A percentile compares a stretch with the other conserved stretches of the same genome.
These are phyloP conservation scores for Coemansia erecta DNA, from an alignment of 192 early-diverging fungal species.

Conservation along the genomic window DNA sequence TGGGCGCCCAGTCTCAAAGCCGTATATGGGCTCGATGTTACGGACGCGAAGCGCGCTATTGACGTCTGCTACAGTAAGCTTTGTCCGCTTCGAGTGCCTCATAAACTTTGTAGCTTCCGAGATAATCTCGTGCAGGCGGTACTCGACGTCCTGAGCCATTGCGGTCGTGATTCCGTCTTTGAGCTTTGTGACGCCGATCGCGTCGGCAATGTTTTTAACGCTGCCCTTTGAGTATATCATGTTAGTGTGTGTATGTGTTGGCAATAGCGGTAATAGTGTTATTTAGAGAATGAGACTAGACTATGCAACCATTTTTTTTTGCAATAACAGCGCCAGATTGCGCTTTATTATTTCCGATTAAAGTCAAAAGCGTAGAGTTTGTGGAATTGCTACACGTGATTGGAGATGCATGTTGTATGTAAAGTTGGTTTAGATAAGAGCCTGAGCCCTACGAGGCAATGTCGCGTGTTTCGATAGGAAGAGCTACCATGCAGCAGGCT, in stretches of 20 bases:
- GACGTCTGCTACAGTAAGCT: constrained; percentile 80
- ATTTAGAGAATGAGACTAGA: too few species aligned
- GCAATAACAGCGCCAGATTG: neutral
- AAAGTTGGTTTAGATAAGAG: neutral
- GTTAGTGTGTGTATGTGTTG: neutral
- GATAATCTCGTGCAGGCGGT: constrained; percentile 89
- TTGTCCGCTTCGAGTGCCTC: constrained; percentile 86
- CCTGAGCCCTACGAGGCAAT: constrained; percentile 11
- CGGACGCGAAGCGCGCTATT: constrained; percentile 86
- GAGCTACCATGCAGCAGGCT: constrained; percentile 60
- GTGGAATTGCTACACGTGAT: constrained; percentile 1
- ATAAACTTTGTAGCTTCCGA: constrained; percentile 96
- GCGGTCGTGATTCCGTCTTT: constrained; percentile 84
- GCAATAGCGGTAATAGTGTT: too few species aligned
- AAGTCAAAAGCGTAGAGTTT: neutral
- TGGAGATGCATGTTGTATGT: neutral
- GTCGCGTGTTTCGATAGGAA: constrained; percentile 64
- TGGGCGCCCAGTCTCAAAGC: constrained; percentile 69
- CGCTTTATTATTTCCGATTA: neutral
- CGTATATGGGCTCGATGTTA: constrained; percentile 96
- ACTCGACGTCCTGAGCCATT: constrained; percentile 91
- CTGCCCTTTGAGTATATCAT: constrained; percentile 47
- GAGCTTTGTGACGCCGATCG: constrained; percentile 74
- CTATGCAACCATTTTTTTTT: too few species aligned
- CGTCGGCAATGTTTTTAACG: constrained; percentile 76